A percentile compares a stretch with the other conserved stretches of the same genome.
phyloP scores from a whole-genome alignment of 139 green algal species.

The Coelastrella sp. region DNA sequence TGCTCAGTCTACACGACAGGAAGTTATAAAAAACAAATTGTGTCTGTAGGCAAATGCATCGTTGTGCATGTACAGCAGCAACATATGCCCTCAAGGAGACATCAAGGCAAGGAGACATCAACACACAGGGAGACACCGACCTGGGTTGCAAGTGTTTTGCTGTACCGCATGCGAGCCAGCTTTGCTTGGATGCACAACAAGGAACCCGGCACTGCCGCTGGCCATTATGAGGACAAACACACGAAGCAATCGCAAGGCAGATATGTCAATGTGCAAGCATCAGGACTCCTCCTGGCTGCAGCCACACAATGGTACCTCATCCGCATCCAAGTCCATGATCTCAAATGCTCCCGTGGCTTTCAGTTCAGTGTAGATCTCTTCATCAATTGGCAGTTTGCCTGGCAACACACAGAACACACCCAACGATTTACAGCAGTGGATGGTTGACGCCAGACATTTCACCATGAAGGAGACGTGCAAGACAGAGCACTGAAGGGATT shows the following conservation, averaged over 20 bases:
- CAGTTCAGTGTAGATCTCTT: constrained; percentile 83
- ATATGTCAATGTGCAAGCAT: too few relatives aligned
- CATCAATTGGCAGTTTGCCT: constrained; percentile 84
- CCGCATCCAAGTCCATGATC: constrained; percentile 76
- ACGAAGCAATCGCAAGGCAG: too few relatives aligned
- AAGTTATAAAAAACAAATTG: not conserved
- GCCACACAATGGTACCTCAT: constrained; percentile 77
- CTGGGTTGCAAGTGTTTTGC: too few relatives aligned
- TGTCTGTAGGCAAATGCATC: not conserved
- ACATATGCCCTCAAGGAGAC: not conserved
- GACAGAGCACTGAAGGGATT: too few relatives aligned
- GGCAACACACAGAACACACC: not conserved
- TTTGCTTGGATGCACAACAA: too few relatives aligned
- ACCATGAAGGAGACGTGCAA: too few relatives aligned
- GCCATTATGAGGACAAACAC: too few relatives aligned
- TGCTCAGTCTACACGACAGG: constrained; percentile 86
- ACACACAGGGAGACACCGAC: too few relatives aligned
- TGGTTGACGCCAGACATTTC: too few relatives aligned
- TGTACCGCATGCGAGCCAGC: too few relatives aligned
- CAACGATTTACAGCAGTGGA: too few relatives aligned
- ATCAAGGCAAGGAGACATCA: not conserved
- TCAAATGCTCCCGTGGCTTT: constrained; percentile 84
- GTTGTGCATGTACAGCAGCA: not conserved
- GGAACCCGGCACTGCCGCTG: too few relatives aligned
- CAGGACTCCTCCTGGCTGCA: not conserved